phyloP scores from a whole-genome alignment of 371 early-diverging fungal genomes.

The Ordospora colligata region DNA sequence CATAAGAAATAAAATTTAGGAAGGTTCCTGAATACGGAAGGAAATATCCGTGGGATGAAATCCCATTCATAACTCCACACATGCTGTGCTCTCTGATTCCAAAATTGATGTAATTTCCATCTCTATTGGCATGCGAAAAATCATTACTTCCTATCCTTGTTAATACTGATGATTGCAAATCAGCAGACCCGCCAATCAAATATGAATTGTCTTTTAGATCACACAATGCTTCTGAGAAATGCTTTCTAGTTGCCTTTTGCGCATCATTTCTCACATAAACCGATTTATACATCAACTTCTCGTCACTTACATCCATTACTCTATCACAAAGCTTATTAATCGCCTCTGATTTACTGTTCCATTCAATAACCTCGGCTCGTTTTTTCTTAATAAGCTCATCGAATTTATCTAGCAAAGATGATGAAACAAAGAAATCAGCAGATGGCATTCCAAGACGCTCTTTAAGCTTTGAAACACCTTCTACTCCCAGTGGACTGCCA shows the following conservation, averaged over 20 bases:
- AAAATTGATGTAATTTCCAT: conserved; percentile 80
- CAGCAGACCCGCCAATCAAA: conserved; percentile 92
- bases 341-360: conserved; percentile 43
- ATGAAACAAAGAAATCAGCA: conserved; percentile 66
- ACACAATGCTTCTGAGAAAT: conserved; percentile 69
- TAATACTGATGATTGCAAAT: conserved; percentile 88
- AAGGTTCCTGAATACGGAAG: conserved; percentile 87
- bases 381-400: conserved; percentile 66
- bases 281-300: conserved; percentile 13
- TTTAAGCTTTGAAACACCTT: conserved; percentile 75
- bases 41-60: conserved; percentile 71
- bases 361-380: conserved; percentile 67
- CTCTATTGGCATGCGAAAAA: conserved; percentile 64
- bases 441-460: conserved; percentile 66
- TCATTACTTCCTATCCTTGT: conserved; percentile 86
- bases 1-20: conserved; percentile 79
- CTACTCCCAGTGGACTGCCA: conserved; percentile 74
- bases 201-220: conserved; percentile 69
- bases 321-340: background rate
- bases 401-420: conserved; percentile 64
- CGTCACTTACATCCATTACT: conserved; percentile 43
- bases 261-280: conserved; percentile 65
- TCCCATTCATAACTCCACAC: conserved; percentile 87
- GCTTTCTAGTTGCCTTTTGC: conserved; percentile 51
- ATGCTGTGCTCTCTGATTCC: conserved; percentile 98